These are phyloP conservation scores for Rhizodiscina lignyota DNA, from an alignment of 495 filamentous ascomycete genomes.

Conservation along the genomic window DNA sequence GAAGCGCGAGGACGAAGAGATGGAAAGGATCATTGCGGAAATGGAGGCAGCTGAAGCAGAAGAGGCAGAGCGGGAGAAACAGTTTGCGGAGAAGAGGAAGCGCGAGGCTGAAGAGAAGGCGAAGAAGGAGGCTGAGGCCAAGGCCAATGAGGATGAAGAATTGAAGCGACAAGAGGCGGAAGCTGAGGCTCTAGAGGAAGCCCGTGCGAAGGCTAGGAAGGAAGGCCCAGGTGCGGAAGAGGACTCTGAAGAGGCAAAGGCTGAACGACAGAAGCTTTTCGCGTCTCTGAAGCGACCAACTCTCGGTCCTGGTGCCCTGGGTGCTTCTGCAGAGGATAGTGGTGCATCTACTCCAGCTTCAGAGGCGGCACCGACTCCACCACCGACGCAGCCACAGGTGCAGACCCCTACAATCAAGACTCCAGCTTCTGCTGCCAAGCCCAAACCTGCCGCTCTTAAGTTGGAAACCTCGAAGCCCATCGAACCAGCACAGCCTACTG, in stretches of 20 bases:
- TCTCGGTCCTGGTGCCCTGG: slow-evolving; percentile 27
- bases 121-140: slow-evolving; percentile 13
- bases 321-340: slow-evolving; percentile 27
- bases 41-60: slow-evolving; percentile 21
- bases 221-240: slow-evolving; percentile 7
- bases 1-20: slow-evolving; percentile 19
- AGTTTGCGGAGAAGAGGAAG: slow-evolving; percentile 21
- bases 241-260: slow-evolving; percentile 17
- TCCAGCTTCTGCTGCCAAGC: slow-evolving; percentile 32
- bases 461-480: slow-evolving; percentile 65
- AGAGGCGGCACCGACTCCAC: slow-evolving; percentile 18
- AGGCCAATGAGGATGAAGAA: slow-evolving; percentile 17
- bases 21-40: slow-evolving; percentile 24
- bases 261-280: slow-evolving; percentile 25
- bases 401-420: slow-evolving; percentile 13
- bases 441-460: slow-evolving; percentile 68
- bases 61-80: slow-evolving; percentile 22
- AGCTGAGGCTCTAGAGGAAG: slow-evolving; percentile 22
- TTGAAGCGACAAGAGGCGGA: slow-evolving; percentile 23
- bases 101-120: slow-evolving; percentile 16
- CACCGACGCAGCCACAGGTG: slow-evolving; percentile 16
- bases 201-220: slow-evolving; percentile 10
- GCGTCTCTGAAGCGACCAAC: slow-evolving; percentile 39
- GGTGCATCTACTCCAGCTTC: slow-evolving; percentile 31
- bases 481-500: slow-evolving; percentile 78